Evolutionary conservation across 2,329 filamentous ascomycete species (phyloP).

Genomic region (Penicillium sp.): DNA sequence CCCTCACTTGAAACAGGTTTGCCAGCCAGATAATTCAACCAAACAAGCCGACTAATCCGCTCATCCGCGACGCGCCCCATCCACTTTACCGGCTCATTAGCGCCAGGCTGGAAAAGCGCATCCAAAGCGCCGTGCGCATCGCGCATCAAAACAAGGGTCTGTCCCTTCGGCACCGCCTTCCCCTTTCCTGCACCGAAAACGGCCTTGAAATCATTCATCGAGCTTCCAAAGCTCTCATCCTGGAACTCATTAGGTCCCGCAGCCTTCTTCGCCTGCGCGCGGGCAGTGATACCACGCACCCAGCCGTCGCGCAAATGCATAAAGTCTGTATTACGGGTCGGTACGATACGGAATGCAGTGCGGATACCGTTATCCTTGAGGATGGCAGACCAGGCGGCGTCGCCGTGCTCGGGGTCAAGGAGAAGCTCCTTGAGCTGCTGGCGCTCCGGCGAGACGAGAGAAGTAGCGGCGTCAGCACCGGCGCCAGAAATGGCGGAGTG

Average conservation of each 20-base stretch:
- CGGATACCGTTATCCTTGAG: conserved; percentile 67
- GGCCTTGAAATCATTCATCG: conserved; percentile 73
- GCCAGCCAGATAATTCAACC: conserved; percentile 87
- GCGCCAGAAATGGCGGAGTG: conserved; percentile 22
- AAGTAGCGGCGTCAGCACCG: conserved; percentile 70
- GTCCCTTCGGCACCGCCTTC: conserved; percentile 71
- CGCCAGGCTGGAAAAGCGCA: conserved; percentile 61
- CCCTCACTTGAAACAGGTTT: conserved; percentile 81
- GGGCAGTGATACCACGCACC: conserved; percentile 76
- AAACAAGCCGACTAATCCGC: conserved; percentile 74
- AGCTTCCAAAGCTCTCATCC: conserved; percentile 72
- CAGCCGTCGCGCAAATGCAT: conserved; percentile 88
- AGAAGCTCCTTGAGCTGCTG: conserved; percentile 67
- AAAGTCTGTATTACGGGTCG: conserved; percentile 93
- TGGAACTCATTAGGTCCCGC: conserved; percentile 48
- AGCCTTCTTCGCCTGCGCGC: conserved; percentile 55
- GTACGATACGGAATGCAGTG: conserved; percentile 77
- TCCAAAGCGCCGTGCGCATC: conserved; percentile 64
- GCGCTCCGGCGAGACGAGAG: conserved; percentile 78
- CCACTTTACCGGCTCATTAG: conserved; percentile 49
- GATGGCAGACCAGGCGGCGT: conserved; percentile 71
- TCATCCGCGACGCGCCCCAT: conserved; percentile 76
- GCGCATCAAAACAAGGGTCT: conserved; percentile 71
- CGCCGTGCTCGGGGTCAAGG: conserved; percentile 66
- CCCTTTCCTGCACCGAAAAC: conserved; percentile 72